phyloP scores from a whole-genome alignment of 2,329 filamentous ascomycete species.

The Aspergillus phoenicis region DNA sequence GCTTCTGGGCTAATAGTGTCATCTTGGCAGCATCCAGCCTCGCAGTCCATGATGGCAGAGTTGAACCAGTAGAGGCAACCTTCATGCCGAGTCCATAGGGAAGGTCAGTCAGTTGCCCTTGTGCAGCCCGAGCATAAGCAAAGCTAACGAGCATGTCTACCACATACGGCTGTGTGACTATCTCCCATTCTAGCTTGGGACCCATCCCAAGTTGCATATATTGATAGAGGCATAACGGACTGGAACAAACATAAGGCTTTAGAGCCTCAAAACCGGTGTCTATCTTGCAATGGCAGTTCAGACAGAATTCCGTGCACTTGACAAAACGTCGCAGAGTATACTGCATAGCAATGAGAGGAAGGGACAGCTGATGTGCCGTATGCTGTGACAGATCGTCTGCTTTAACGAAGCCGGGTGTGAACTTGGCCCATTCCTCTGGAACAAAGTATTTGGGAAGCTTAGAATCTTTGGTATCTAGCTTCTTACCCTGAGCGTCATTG shows the following conservation, averaged over 20 bases:
- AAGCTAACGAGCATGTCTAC: constrained; percentile 84
- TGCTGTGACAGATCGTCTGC: constrained; percentile 53
- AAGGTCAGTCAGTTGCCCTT: constrained; percentile 52
- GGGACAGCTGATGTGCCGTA: constrained; percentile 45
- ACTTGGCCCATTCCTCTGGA: constrained; percentile 27
- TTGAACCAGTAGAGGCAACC: constrained; percentile 39
- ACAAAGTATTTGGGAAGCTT: constrained; percentile 21
- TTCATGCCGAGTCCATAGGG: constrained; percentile 60
- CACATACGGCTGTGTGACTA: constrained; percentile 75
- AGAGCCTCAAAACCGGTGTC: constrained; percentile 59
- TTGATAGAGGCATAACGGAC: constrained; percentile 78
- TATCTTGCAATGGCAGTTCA: constrained; percentile 76
- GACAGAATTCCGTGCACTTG: constrained; percentile 81
- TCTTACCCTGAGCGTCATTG: constrained; percentile 49
- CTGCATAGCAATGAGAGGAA: constrained; percentile 67
- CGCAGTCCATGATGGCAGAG: not conserved
- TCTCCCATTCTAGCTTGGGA: constrained; percentile 81
- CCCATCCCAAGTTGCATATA: constrained; percentile 87
- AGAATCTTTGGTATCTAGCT: constrained; percentile 14
- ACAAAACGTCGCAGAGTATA: constrained; percentile 76
- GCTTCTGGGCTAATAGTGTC: constrained; percentile 46
- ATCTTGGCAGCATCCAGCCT: constrained; percentile 26
- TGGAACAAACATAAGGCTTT: constrained; percentile 71
- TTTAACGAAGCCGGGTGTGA: constrained; percentile 47
- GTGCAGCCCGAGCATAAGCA: constrained; percentile 65